Base-by-base conservation (phyloP, 1,284 basidiomycete species). In the Papiliotrema fonsecae region DNA sequence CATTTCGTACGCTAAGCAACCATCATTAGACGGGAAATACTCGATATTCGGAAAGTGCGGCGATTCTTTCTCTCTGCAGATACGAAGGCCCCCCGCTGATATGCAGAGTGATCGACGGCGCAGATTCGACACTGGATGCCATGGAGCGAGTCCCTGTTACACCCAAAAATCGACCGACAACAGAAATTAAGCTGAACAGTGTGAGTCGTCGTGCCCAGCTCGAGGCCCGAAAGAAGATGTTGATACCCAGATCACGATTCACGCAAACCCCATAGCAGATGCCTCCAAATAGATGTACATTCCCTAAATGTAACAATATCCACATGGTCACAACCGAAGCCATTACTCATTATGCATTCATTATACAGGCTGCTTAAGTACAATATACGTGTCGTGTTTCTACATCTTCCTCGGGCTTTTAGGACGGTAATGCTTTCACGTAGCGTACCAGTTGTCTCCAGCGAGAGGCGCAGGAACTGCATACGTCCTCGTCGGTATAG, bases 71-170 rank as follows among this genome's bases (percentile, higher is more conserved):
- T 13, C 7, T 11, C 26, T 40, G 38, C n/a, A n/a, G n/a, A n/a
- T n/a, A n/a, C n/a, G n/a, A n/a, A 7, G 6, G 6, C 19, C 26
- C 47, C 31, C 31, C 25, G 28, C 42, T 45, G 36, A 26, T 16
- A 18, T 19, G 19, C 50, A 78, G 77, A 44, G 90, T 97, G n/a
- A 97, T 97, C 59, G 92, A 97, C 66, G 92, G 92, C 16, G 81
- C 81, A 13, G 91, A 97, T 67, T 83, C 86, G 6, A 88, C 91
- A 1, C 76, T 97, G 35, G 92, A 96, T 61, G 78, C 81, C 13
- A 89, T 96, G 80, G 94, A 98, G 69, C 83, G 84, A 25, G 84
- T 86, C 0, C 89, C 89, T 0, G 93, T 97, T 40, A 91, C 84
- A 67, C 81, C 83, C 46, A 98, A 97, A 75, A 89, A 93, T 71